Base-by-base conservation (phyloP, 495 filamentous ascomycete genomes). In the Aspergillus haitiensis region DNA sequence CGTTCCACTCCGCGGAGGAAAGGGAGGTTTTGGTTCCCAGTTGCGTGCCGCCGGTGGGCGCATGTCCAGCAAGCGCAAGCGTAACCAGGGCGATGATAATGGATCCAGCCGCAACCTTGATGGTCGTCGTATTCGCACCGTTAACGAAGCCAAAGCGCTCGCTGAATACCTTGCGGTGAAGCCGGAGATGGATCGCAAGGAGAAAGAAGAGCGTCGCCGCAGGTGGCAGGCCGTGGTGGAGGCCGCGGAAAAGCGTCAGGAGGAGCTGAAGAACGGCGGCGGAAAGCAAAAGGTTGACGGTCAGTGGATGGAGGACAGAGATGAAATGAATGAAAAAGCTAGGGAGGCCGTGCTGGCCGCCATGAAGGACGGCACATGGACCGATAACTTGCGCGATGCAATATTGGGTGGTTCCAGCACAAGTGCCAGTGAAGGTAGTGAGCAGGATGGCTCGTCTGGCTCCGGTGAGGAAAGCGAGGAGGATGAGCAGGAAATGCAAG, bases 11-110 rank as follows among this genome's bases (percentile, higher is more conserved):
- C 86, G 85, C 65, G 94, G 94, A 69, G 94, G 94, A 65, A 98
- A 98, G 70, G 94, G 94, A 70, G 94, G 94, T 56, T 98, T 98
- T 73, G 94, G 94, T 62, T 96, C 92, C 6, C 95, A 98, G 72
- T 86, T 98, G 32, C 91, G 94, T 69, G 94, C 94, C 5, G 94
- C 94, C 12, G 94, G 94, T 68, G 94, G 94, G 13, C 94, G 94
- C 75, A 98, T 98, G 94, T 94, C 91, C 1, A 89, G 86, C 6
- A 92, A 91, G 72, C 89, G 91, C 70, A 97, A 96, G 81, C 87
- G 86, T 73, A 82, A 90, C 58, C 82, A 89, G 64, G 90, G 90
- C 52, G 91, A 96, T 37, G 86, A 88, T 63, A 91, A 92, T 66
- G 90, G 85, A 34, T 97, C 92, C 7, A 95, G 87, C 65, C 86